Percentiles rank a stretch among this genome's conserved stretches.
Conservation (phyloP, 352 stramenopile species). For the Globisporangium acanthophoron region DNA sequence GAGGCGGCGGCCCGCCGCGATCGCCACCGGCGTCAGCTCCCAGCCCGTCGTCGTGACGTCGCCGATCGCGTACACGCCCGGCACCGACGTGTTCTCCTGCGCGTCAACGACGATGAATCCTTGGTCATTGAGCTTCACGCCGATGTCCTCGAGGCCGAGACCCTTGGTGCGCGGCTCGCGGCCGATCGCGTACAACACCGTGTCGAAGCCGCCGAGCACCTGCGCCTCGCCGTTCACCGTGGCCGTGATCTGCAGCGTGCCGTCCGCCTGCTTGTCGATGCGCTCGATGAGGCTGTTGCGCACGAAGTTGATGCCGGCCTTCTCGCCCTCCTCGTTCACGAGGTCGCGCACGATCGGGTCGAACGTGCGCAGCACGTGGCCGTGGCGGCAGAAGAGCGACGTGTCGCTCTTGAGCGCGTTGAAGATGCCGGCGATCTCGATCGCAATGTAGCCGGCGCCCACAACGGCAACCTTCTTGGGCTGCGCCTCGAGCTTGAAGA, state of each 20-base stretch:
- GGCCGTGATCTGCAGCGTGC: constrained; percentile 73
- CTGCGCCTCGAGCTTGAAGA: constrained; percentile 94
- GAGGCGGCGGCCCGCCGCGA: constrained; percentile 77
- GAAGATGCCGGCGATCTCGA: constrained; percentile 95
- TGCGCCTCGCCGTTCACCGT: constrained; percentile 48
- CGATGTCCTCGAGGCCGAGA: constrained; percentile 67
- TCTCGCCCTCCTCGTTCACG: constrained; percentile 47
- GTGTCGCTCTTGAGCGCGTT: constrained; percentile 90
- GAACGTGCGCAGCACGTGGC: constrained; percentile 84
- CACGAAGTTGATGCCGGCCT: constrained; percentile 39
- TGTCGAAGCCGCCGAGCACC: constrained; percentile 50
- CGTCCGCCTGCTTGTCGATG: constrained; percentile 31
- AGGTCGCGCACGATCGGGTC: constrained; percentile 65
- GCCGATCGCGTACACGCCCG: constrained; percentile 75
- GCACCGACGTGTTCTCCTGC: constrained; percentile 87
- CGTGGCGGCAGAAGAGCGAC: constrained; percentile 82
- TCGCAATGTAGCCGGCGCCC: constrained; percentile 97
- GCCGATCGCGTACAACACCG: constrained; percentile 85
- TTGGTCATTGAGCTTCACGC: constrained; percentile 49
- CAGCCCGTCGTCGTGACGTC: constrained; percentile 64
- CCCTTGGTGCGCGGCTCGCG: constrained; percentile 33
- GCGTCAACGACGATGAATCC: constrained; percentile 87
- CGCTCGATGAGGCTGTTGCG: constrained; percentile 38
- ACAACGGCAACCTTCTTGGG: constrained; percentile 94
- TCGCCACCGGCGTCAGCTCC: constrained; percentile 81